Evolutionary conservation across 1,139 yeast genomes (phyloP).

Genomic region (Magnusiomyces clavatus): DNA sequence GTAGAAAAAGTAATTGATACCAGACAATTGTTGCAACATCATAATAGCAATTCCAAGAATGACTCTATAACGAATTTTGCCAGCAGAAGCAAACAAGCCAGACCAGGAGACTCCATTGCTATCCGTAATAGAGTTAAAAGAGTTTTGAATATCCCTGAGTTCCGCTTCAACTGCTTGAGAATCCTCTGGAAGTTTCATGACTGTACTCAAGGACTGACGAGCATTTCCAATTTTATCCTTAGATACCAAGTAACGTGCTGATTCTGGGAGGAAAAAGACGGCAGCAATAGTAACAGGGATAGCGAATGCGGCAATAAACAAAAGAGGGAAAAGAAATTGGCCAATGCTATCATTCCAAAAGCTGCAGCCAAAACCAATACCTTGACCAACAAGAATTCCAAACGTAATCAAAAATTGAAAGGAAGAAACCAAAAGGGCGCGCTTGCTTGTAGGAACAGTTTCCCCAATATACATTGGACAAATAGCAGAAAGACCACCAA

Average conservation of each 20-base stretch:
- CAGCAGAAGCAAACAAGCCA: conserved; percentile 58
- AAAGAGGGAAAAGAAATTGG: conserved; percentile 56
- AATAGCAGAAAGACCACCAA: conserved; percentile 59
- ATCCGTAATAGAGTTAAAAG: conserved; percentile 52
- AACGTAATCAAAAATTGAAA: conserved; percentile 63
- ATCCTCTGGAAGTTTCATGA: conserved; percentile 54
- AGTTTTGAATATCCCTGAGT: conserved; percentile 52
- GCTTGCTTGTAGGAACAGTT: conserved; percentile 57
- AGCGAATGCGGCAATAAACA: conserved; percentile 40
- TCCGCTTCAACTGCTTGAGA: conserved; percentile 52
- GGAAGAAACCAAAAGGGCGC: conserved; percentile 62
- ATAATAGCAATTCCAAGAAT: conserved; percentile 57
- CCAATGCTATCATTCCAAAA: conserved; percentile 39
- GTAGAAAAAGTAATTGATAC: conserved; percentile 76
- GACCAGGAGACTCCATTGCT: conserved; percentile 67
- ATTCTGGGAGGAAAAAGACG: conserved; percentile 48
- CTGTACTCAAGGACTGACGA: conserved; percentile 49
- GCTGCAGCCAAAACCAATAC: conserved; percentile 60
- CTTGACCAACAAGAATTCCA: conserved; percentile 61
- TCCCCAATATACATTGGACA: conserved; percentile 66
- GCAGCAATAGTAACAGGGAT: conserved; percentile 27
- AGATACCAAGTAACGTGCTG: conserved; percentile 65
- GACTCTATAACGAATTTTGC: conserved; percentile 58
- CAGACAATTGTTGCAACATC: conserved; percentile 70
- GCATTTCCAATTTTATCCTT: conserved; percentile 51